These are phyloP conservation scores for Malus orientalis DNA, from an alignment of 306 rosid genomes.

Conservation along the genomic window DNA sequence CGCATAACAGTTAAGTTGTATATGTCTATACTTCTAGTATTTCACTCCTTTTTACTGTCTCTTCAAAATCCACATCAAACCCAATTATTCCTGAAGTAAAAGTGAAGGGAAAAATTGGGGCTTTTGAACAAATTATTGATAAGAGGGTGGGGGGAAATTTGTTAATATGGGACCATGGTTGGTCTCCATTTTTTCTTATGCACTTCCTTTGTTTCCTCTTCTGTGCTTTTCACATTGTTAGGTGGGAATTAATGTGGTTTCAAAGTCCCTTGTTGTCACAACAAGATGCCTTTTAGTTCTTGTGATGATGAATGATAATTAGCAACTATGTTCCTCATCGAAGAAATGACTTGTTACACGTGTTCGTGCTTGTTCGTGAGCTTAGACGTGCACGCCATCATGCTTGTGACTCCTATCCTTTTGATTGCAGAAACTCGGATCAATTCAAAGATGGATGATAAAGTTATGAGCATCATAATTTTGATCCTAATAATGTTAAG, in stretches of 20 bases:
- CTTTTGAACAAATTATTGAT: not conserved
- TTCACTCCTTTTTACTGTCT: too few species aligned
- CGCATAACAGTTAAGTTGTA: not conserved
- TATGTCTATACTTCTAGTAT: not conserved
- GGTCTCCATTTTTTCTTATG: not conserved
- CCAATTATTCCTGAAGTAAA: not conserved
- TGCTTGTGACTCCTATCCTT: not conserved
- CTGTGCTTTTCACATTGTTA: not conserved
- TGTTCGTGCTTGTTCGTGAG: not conserved
- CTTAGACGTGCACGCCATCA: conserved; percentile 12
- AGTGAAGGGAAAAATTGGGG: not conserved
- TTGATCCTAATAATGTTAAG: not conserved
- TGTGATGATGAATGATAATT: not conserved
- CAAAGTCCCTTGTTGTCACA: not conserved
- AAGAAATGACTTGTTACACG: not conserved
- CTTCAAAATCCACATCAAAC: not conserved
- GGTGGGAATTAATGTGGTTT: conserved; percentile 4
- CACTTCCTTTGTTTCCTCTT: not conserved
- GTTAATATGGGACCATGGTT: not conserved
- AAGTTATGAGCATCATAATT: not conserved
- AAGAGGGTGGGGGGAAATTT: not conserved
- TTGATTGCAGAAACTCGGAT: not conserved
- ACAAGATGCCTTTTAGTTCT: not conserved
- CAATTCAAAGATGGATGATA: not conserved
- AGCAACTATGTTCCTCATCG: not conserved